Base-by-base conservation (phyloP, 192 early-diverging fungal genomes). In the Coemansia sp. region DNA sequence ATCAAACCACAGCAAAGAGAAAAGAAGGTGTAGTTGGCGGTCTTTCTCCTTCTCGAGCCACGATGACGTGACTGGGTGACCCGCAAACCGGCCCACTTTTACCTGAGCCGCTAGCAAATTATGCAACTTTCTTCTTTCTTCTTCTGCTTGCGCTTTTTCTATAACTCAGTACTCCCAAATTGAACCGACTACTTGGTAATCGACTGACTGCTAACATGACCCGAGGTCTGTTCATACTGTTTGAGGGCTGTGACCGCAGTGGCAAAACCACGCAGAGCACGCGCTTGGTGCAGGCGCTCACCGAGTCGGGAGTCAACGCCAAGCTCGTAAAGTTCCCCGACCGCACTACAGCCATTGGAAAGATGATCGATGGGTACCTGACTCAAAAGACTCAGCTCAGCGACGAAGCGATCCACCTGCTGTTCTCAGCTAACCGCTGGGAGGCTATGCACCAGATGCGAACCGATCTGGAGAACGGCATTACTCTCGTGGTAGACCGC, bases 361-460 rank as follows among this genome's bases (percentile, higher is more conserved):
- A 89, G 40, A 90, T 97, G 83, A 96, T 99, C 50, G 83, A 97
- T 70, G 82, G 76, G 2, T 96, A 99, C 68, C 84, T 99, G 64
- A 86, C 88, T 50, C 86, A 89, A 39, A 71, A 83, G 19, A 69
- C 77, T 32, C 85, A 91, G 32, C 77, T 96, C 22, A 90, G 91
- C 75, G 93, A 95, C 71, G 87, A 88, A 55, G 90, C 93, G 12
- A 86, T 95, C 32, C 98, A 99, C 72, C 71, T 98, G 15, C 80
- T 99, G 36, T 99, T 99, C 76, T 95, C 95, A 13, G 95, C 94
- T 3, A 99, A 99, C 83, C 87, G 98, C 40, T 97, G 94, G 92
- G 96, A 96, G 74, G 88, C 89, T 17, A 90, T 91, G 90, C 72
- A 85, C 22, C 58, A 76, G 9, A 86, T 98, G 77, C 83, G 75